Evolutionary conservation across 23 red algal genomes (phyloP).

Genomic region (Agarophyton chilense): DNA sequence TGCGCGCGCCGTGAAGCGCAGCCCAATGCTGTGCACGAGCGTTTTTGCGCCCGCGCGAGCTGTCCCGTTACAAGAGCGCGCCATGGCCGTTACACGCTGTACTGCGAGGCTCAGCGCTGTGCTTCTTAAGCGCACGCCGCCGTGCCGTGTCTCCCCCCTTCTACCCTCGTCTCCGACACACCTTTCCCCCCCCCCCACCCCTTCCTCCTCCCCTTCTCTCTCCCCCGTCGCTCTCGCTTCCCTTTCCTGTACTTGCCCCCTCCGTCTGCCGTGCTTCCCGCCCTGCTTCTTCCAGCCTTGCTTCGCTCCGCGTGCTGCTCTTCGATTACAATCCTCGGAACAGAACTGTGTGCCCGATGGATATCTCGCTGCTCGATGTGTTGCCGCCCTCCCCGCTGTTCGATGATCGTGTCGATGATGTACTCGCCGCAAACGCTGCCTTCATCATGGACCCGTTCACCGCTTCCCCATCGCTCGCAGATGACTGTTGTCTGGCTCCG

Average conservation of each 20-base stretch:
- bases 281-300: too few species aligned
- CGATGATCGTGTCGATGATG: conserved; percentile 28
- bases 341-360: background rate
- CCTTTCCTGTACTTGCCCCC: background rate
- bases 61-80: conserved; percentile 8
- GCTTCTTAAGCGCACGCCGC: background rate
- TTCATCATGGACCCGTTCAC: conserved; percentile 25
- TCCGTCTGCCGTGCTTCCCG: too few species aligned
- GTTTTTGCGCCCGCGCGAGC: background rate
- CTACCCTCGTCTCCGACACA: background rate
- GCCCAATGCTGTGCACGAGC: background rate
- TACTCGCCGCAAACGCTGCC: background rate
- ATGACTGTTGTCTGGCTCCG: background rate
- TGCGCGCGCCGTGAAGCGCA: background rate
- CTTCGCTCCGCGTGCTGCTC: too few species aligned
- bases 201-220: background rate
- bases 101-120: background rate
- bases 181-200: background rate
- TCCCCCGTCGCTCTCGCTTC: background rate
- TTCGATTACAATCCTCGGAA: background rate
- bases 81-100: background rate
- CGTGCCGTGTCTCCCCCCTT: background rate
- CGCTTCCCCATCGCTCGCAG: background rate
- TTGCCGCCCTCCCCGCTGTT: conserved; percentile 44
- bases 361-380: background rate